Evolutionary conservation across 371 early-diverging fungal species (phyloP).

Genomic region (Basidiobolus meristosporus): DNA sequence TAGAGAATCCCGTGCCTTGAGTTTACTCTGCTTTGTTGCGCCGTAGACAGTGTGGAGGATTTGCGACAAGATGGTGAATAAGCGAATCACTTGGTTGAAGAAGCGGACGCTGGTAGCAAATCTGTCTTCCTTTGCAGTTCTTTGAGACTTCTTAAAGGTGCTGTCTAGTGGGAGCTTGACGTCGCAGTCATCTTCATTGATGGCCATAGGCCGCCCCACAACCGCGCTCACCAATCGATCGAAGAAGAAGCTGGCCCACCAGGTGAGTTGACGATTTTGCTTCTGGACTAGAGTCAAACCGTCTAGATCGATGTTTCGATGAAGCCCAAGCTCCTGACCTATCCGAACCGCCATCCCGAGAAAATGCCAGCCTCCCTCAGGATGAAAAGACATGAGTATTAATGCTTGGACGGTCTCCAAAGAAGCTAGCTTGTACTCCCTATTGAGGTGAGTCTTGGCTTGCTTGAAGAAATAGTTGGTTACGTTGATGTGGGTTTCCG

Average conservation of each 20-base stretch:
- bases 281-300: slow-evolving; percentile 20
- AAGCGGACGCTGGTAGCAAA: too few relatives aligned
- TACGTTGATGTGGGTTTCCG: neutral
- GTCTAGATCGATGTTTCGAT: slow-evolving; percentile 17
- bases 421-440: neutral
- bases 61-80: too few relatives aligned
- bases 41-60: too few relatives aligned
- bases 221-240: slow-evolving; percentile 23
- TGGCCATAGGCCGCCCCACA: slow-evolving; percentile 21
- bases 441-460: neutral
- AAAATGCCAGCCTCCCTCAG: slow-evolving; percentile 3
- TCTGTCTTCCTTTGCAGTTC: too few relatives aligned
- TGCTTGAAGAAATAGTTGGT: neutral
- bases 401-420: slow-evolving; percentile 9
- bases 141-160: too few relatives aligned
- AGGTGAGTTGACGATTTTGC: slow-evolving; percentile 34
- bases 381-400: slow-evolving; percentile 8
- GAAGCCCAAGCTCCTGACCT: slow-evolving; percentile 46
- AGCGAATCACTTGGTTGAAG: too few relatives aligned
- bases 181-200: slow-evolving; percentile 24
- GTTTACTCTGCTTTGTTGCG: too few relatives aligned
- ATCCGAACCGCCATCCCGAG: slow-evolving; percentile 34
- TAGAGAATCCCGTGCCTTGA: too few relatives aligned
- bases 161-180: slow-evolving; percentile 7
- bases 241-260: slow-evolving; percentile 33